Base-by-base conservation (phyloP, 257 asterid genomes). In the Nicotiana otophora region DNA sequence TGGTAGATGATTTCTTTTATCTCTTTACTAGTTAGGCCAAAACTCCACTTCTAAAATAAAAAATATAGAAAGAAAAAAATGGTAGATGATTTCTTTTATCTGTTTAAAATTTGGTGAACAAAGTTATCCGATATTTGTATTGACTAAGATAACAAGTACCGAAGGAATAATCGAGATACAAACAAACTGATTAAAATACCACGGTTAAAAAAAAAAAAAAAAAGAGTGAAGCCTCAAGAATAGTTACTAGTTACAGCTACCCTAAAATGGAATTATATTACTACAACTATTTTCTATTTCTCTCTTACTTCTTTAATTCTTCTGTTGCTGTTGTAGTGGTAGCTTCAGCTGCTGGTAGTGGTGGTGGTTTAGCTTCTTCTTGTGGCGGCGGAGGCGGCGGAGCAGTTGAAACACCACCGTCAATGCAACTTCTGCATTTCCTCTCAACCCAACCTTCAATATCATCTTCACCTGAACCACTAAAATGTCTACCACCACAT, bases 401-500 rank as follows among this genome's bases (percentile, higher is more conserved):
- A 19, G 88, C 36, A 11, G 87, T 51, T 17, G 87, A 77, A 58
- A 91, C 69, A 48, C 97, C 97, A 80, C 84, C 94, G 63, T 92
- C 97, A 81, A 92, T 91, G 90, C 97, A 92, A 91, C 89, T 92
- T 82, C 92, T 89, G 85, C 97, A 92, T 87, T 87, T 92, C 84
- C 89, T 90, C 81, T 94, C 98, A 12, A 94, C 93, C 95, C 97
- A 93, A 5, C 98, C 97, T 86, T 93, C 97, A 12, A 91, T 67
- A 86, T 93, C 98, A 53, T 91, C 93, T 23, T 92, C 98, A 7
- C 98, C 97, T 14, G 89, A 81, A 61, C 93, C 92, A 15, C 97
- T 94, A 33, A 88, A 80, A 85, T 90, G 98, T 5, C 88, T 84
- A 9, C 97, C 98, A 17, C 95, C 95, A 78, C 98, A 94, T 11